Evolutionary conservation across 2,329 filamentous ascomycete genomes (phyloP).

Genomic region (Penicillium sp.): DNA sequence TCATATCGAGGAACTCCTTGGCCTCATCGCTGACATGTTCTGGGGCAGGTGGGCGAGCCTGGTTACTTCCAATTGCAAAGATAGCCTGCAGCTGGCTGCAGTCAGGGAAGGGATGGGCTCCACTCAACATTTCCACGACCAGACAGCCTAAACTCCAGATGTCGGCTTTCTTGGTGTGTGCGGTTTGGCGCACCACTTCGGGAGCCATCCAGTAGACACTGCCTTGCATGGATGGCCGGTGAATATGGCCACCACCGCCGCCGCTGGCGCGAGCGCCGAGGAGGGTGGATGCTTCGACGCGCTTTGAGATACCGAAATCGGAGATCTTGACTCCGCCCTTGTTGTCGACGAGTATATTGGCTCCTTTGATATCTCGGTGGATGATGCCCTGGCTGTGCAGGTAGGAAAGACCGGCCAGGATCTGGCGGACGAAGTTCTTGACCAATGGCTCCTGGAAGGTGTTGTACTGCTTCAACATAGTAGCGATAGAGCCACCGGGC

Average conservation of each 20-base stretch:
- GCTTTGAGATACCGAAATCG: slow-evolving; percentile 98
- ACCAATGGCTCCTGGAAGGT: slow-evolving; percentile 90
- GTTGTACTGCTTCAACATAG: slow-evolving; percentile 98
- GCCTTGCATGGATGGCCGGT: slow-evolving; percentile 77
- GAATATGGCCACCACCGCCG: slow-evolving; percentile 42
- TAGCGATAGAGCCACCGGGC: slow-evolving; percentile 92
- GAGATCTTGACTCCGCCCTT: slow-evolving; percentile 99
- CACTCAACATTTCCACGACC: slow-evolving; percentile 99
- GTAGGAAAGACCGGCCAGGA: slow-evolving; percentile 87
- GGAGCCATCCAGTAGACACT: slow-evolving; percentile 99
- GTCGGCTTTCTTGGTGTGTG: slow-evolving; percentile 96
- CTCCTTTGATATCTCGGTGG: slow-evolving; percentile 97
- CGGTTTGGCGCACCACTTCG: slow-evolving; percentile 96
- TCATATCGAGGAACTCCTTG: slow-evolving; percentile 76
- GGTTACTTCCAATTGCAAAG: slow-evolving; percentile 92
- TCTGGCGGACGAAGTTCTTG: slow-evolving; percentile 94
- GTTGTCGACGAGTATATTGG: slow-evolving; percentile 98
- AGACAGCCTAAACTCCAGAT: slow-evolving; percentile 98
- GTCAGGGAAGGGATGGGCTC: slow-evolving; percentile 92
- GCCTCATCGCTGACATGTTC: slow-evolving; percentile 83
- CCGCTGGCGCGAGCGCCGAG: slow-evolving; percentile 50
- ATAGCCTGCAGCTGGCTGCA: slow-evolving; percentile 97
- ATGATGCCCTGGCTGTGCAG: slow-evolving; percentile 94
- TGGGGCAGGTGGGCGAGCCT: slow-evolving; percentile 83
- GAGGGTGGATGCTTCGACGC: slow-evolving; percentile 86